Conservation (phyloP, 352 stramenopile genomes). For the Pythium brachiatum region DNA sequence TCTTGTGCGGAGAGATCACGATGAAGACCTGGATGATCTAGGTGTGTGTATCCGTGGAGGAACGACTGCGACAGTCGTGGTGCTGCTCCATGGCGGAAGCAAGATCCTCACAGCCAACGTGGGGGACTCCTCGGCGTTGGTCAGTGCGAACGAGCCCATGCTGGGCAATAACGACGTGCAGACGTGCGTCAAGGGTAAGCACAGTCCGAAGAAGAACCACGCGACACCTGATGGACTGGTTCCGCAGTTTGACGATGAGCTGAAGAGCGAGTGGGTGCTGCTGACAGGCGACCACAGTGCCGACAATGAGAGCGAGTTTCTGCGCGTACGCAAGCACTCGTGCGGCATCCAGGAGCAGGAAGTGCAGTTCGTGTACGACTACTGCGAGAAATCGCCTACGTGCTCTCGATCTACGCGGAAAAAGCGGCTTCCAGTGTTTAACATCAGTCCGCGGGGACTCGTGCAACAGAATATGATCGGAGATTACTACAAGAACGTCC, state of each 20-base stretch:
- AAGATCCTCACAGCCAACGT: constrained; percentile 83
- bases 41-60: constrained; percentile 85
- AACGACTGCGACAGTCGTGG: constrained; percentile 82
- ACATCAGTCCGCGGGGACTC: constrained; percentile 30
- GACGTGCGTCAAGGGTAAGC: constrained; percentile 10
- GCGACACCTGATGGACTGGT: not conserved
- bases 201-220: not conserved
- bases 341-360: constrained; percentile 25
- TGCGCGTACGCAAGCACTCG: constrained; percentile 45
- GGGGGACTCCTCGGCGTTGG: constrained; percentile 64
- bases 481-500: constrained; percentile 91
- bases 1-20: constrained; percentile 45
- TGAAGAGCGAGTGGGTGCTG: constrained; percentile 35
- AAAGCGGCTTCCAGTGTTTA: constrained; percentile 40
- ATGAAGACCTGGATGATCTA: constrained; percentile 25
- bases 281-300: constrained; percentile 83
- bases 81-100: constrained; percentile 62
- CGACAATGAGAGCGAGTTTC: constrained; percentile 74
- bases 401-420: constrained; percentile 10
- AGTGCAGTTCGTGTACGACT: constrained; percentile 88
- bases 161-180: constrained; percentile 29
- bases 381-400: constrained; percentile 15
- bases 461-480: constrained; percentile 40
- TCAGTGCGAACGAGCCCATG: constrained; percentile 30
- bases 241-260: constrained; percentile 21